phyloP scores from a whole-genome alignment of 148 eudicot genomes.

The Dysphania ambrosioides region DNA sequence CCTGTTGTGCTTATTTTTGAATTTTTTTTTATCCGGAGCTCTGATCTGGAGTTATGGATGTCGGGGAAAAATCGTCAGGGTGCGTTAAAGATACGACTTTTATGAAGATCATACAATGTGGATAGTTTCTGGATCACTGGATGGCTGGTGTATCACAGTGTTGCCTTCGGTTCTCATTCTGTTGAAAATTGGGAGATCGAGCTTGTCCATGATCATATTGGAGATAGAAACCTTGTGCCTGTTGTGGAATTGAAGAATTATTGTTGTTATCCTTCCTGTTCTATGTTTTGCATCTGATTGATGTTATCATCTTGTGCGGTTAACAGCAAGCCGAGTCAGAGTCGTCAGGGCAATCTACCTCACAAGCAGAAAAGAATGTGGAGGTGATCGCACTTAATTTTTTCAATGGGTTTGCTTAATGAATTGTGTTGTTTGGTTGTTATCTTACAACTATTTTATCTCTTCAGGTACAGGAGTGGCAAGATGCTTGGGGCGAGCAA shows the following conservation, averaged over 20 bases:
- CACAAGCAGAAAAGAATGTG: conserved; percentile 3
- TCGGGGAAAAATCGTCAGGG: background rate
- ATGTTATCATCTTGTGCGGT: conserved; percentile 3
- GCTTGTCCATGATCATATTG: background rate
- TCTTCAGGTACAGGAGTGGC: conserved; percentile 30
- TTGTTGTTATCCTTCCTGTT: background rate
- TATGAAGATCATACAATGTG: background rate
- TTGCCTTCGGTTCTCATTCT: background rate
- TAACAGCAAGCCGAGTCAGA: conserved; percentile 30
- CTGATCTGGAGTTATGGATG: background rate
- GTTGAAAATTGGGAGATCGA: background rate
- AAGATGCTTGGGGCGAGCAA: conserved; percentile 35
- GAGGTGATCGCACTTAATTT: conserved; percentile 24
- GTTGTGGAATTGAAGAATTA: background rate
- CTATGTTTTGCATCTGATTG: conserved; percentile 20
- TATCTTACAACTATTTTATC: background rate
- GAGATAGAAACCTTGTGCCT: background rate
- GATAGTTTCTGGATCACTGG: background rate
- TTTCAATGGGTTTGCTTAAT: background rate
- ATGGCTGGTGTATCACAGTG: background rate
- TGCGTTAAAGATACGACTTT: background rate
- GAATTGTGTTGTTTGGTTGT: background rate
- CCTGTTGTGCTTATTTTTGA: background rate
- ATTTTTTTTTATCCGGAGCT: no score
- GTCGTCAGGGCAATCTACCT: conserved; percentile 26